Evolutionary conservation across 1,284 basidiomycete species (phyloP).

Genomic region (Bondarzewia mesenterica): DNA sequence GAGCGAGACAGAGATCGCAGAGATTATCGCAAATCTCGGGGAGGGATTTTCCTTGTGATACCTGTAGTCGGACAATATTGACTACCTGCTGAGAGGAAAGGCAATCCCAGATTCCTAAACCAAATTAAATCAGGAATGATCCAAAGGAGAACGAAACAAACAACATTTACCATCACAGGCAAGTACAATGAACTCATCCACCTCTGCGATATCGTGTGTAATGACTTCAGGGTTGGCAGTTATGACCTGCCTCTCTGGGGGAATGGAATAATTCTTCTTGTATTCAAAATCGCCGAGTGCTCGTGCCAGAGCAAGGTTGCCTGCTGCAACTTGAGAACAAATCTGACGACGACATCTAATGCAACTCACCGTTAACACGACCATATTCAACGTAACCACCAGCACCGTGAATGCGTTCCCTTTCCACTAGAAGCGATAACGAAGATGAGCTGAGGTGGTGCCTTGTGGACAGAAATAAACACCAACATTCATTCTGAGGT

Average conservation of each 20-base stretch:
- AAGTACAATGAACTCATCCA: conserved; percentile 94
- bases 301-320: conserved; percentile 92
- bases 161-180: conserved; percentile 84
- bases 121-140: conserved; percentile 10
- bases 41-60: conserved; percentile 79
- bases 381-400: conserved; percentile 98
- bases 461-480: conserved; percentile 1
- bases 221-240: conserved; percentile 93
- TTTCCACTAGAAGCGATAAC: conserved; percentile 54
- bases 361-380: conserved; percentile 83
- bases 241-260: conserved; percentile 90
- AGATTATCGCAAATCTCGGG: conserved; percentile 82
- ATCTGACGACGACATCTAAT: not conserved
- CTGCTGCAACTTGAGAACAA: conserved; percentile 33
- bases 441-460: not conserved
- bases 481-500: conserved; percentile 78
- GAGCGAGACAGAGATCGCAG: conserved; percentile 92
- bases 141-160: conserved; percentile 1
- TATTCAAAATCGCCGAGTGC: conserved; percentile 99
- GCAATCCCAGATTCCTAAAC: conserved; percentile 98
- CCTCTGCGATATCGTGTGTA: conserved; percentile 70
- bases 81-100: conserved; percentile 89
- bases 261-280: conserved; percentile 84
- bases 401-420: conserved; percentile 81
- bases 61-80: conserved; percentile 79